Evolutionary conservation across 164 flowering plant species (phyloP).

Genomic region (Vitis vinifera): DNA sequence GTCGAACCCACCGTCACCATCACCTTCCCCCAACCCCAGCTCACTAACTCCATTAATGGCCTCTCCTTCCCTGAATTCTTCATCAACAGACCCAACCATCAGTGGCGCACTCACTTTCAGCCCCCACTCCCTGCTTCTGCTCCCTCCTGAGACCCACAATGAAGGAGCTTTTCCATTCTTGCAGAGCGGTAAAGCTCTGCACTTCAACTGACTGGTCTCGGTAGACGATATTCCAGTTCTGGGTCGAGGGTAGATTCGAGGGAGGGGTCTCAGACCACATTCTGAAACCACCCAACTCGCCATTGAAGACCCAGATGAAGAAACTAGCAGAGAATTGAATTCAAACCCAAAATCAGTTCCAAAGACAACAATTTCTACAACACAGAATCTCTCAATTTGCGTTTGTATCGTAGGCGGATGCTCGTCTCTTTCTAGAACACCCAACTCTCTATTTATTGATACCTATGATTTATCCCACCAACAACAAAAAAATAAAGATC

Average conservation of each 20-base stretch:
- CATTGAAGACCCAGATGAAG: conserved; percentile 30
- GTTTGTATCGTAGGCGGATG: too few species aligned
- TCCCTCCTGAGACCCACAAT: conserved; percentile 15
- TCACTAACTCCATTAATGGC: conserved; percentile 18
- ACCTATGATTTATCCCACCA: too few species aligned
- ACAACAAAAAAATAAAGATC: too few species aligned
- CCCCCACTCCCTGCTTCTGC: conserved; percentile 31
- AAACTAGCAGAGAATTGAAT: not conserved
- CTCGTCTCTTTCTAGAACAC: too few species aligned
- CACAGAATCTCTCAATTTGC: too few species aligned
- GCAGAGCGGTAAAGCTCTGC: conserved; percentile 11
- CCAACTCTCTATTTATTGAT: too few species aligned
- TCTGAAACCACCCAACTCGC: conserved; percentile 51
- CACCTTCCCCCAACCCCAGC: not conserved
- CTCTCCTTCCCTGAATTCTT: conserved; percentile 7
- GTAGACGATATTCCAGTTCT: conserved; percentile 20
- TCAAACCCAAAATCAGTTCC: too few species aligned
- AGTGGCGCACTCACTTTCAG: conserved; percentile 53
- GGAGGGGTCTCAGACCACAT: conserved; percentile 58
- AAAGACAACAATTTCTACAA: too few species aligned
- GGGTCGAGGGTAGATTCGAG: conserved; percentile 30
- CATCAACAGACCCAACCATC: conserved; percentile 22
- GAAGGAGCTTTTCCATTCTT: conserved; percentile 6
- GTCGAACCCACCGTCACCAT: conserved; percentile 32
- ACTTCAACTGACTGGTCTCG: conserved; percentile 5